phyloP scores from a whole-genome alignment of 148 eudicot species.

The Rhododendron vialii region DNA sequence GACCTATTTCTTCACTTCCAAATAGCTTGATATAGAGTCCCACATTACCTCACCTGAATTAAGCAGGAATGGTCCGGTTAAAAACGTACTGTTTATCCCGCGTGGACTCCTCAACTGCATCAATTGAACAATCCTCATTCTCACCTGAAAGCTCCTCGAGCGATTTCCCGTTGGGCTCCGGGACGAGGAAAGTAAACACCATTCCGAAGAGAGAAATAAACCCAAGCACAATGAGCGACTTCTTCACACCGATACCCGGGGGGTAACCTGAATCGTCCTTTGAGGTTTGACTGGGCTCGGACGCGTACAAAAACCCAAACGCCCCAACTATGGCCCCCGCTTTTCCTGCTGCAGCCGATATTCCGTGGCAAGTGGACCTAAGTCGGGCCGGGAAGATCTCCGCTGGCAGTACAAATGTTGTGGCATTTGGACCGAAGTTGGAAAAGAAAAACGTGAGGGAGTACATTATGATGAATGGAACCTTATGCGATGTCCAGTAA shows the following conservation, averaged over 20 bases:
- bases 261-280: background rate
- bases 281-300: slow-evolving; percentile 14
- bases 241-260: slow-evolving; percentile 65
- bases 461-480: slow-evolving; percentile 72
- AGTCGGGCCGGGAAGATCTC: slow-evolving; percentile 87
- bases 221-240: slow-evolving; percentile 55
- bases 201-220: slow-evolving; percentile 49
- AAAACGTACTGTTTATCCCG: slow-evolving; percentile 1
- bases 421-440: slow-evolving; percentile 86
- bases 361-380: slow-evolving; percentile 88
- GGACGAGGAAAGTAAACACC: slow-evolving; percentile 59
- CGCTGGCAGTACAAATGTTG: slow-evolving; percentile 79
- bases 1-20: background rate
- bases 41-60: background rate
- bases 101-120: background rate
- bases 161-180: slow-evolving; percentile 80
- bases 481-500: slow-evolving; percentile 53
- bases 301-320: slow-evolving; percentile 70
- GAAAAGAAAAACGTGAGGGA: slow-evolving; percentile 77
- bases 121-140: slow-evolving; percentile 32
- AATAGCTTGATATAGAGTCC: background rate
- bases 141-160: slow-evolving; percentile 75
- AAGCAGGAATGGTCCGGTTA: slow-evolving; percentile 38
- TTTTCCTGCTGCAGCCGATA: slow-evolving; percentile 81
- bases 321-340: slow-evolving; percentile 85